Conservation (phyloP, 1,284 basidiomycete species). For the Trichosporon coremiiforme region DNA sequence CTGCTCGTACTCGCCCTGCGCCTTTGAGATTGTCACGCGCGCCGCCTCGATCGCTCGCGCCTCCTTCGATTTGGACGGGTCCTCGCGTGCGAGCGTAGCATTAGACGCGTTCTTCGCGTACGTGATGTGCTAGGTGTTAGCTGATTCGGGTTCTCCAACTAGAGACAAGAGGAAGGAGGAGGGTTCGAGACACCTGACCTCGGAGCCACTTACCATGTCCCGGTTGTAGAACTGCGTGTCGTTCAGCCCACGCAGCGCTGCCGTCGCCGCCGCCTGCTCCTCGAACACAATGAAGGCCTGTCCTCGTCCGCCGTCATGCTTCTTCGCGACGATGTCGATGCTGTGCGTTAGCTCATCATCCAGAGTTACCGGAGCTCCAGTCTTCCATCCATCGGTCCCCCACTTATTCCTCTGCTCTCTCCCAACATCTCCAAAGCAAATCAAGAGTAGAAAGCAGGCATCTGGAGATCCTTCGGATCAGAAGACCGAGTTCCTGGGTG, state of each 20-base stretch:
- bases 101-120: conserved; percentile 85
- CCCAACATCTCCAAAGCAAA: too few relatives aligned
- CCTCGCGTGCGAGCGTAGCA: conserved; percentile 64
- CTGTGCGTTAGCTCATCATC: conserved; percentile 38
- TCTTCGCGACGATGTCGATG: conserved; percentile 92
- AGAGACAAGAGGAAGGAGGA: too few relatives aligned
- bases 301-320: conserved; percentile 78
- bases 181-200: too few relatives aligned
- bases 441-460: too few relatives aligned
- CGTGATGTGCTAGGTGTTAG: too few relatives aligned
- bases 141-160: too few relatives aligned
- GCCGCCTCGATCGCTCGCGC: conserved; percentile 52
- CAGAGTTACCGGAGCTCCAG: too few relatives aligned
- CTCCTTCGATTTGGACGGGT: conserved; percentile 67
- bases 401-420: too few relatives aligned
- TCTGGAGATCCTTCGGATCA: too few relatives aligned
- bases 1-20: conserved; percentile 59
- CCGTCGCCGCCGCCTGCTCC: conserved; percentile 82
- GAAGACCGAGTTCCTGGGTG: too few relatives aligned
- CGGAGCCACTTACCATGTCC: conserved; percentile 45
- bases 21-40: conserved; percentile 55
- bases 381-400: too few relatives aligned
- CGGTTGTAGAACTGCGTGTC: conserved; percentile 81
- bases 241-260: conserved; percentile 84
- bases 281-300: conserved; percentile 96